Percentiles rank a stretch among this genome's conserved stretches.
Evolutionary conservation across 805 yeast genomes (phyloP).

Genomic region (Ogataea paraovalis): DNA sequence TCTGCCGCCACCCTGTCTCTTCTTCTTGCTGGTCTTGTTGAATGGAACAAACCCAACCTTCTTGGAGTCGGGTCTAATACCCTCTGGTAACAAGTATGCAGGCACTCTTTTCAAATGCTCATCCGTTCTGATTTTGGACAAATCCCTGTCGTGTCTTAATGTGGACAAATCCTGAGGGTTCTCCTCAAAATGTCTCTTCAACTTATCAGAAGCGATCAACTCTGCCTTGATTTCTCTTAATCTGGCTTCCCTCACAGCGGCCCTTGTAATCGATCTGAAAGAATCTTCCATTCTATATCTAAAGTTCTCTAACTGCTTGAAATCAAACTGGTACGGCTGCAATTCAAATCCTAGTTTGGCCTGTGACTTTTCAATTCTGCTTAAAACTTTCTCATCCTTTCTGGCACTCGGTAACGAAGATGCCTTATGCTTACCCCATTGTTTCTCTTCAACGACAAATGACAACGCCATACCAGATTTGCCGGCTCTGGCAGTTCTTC

Average conservation of each 20-base stretch:
- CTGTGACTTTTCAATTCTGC: slow-evolving; percentile 74
- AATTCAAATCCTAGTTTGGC: slow-evolving; percentile 66
- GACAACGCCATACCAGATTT: slow-evolving; percentile 92
- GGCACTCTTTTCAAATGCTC: slow-evolving; percentile 89
- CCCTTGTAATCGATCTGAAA: slow-evolving; percentile 87
- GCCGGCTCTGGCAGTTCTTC: slow-evolving; percentile 97
- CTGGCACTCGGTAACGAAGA: slow-evolving; percentile 69
- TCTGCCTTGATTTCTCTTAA: slow-evolving; percentile 85
- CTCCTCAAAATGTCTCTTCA: slow-evolving; percentile 93
- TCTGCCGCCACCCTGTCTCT: slow-evolving; percentile 28
- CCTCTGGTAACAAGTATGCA: slow-evolving; percentile 80
- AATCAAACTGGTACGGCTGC: slow-evolving; percentile 86
- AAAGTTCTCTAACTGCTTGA: slow-evolving; percentile 90
- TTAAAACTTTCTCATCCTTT: slow-evolving; percentile 81
- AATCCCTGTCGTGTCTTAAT: slow-evolving; percentile 86
- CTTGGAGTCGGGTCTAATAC: slow-evolving; percentile 54
- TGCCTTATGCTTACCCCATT: slow-evolving; percentile 84
- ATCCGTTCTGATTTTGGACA: slow-evolving; percentile 79
- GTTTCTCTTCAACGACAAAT: slow-evolving; percentile 79
- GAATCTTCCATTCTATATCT: slow-evolving; percentile 97
- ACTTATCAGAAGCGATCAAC: slow-evolving; percentile 79
- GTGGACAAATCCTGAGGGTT: slow-evolving; percentile 90
- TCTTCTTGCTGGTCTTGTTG: slow-evolving; percentile 42
- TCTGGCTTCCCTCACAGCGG: slow-evolving; percentile 90
- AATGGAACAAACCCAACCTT: slow-evolving; percentile 72